These are phyloP conservation scores for Tylopilus subfusipes DNA, from an alignment of 768 basidiomycete genomes.

Conservation along the genomic window DNA sequence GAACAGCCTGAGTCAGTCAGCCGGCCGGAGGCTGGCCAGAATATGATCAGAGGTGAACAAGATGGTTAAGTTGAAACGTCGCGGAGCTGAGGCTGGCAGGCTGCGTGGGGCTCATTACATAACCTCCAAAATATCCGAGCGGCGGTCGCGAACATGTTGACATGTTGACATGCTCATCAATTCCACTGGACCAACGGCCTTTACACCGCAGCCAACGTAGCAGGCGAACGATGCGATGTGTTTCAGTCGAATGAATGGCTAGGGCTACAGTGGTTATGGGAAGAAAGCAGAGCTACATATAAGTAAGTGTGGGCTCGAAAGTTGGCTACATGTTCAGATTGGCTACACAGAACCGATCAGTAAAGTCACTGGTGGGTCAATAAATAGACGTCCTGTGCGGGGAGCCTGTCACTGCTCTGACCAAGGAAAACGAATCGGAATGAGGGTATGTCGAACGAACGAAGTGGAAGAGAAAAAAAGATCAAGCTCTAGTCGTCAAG, in stretches of 20 bases:
- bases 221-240: not conserved
- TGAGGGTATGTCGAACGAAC: conserved; percentile 17
- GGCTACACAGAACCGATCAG: conserved; percentile 24
- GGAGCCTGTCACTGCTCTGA: conserved; percentile 9
- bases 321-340: conserved; percentile 26
- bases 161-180: not conserved
- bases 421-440: conserved; percentile 3
- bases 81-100: too few species aligned
- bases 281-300: conserved; percentile 18
- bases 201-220: not conserved
- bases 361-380: conserved; percentile 4
- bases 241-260: conserved; percentile 13
- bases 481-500: conserved; percentile 53
- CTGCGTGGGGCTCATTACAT: not conserved
- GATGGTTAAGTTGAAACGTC: not conserved
- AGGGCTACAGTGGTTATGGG: conserved; percentile 22
- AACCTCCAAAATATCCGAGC: not conserved
- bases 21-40: too few species aligned
- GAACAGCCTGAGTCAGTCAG: too few species aligned
- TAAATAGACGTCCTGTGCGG: conserved; percentile 20
- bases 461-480: conserved; percentile 3
- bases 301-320: conserved; percentile 5
- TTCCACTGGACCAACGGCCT: not conserved
- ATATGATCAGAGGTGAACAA: too few species aligned
- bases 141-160: not conserved